Base-by-base conservation (phyloP, 1,284 basidiomycete species). In the Cryptococcus depauperatus region DNA sequence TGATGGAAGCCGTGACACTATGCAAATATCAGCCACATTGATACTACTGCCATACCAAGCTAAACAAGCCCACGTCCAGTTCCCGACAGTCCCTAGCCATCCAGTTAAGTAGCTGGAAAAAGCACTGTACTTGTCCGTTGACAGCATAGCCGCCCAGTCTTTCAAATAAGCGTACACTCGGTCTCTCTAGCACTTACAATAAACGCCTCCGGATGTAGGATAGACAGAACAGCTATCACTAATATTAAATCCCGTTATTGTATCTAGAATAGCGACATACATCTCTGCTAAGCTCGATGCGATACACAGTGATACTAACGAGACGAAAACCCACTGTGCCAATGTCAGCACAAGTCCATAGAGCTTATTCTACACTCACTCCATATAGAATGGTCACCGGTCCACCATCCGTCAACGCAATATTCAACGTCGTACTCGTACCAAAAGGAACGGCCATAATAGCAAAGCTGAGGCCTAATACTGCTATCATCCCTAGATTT, bases 391-490 rank as follows among this genome's bases (percentile, higher is more conserved):
- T 66, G 4, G 70, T 69, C 7, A 68, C 70, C 2, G 70, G 64
- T 11, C 71, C 71, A 18, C 73, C 74, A 50, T 73, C 69, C 5
- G 68, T 72, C 35, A 75, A 57, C 5, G 73, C 72, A 37, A 73
- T 69, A 33, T 66, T 64, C 29, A 74, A 55, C 14, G 71, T 69
- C 13, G 72, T 74, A 32, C 56, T 62, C 6, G 71, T 63, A 11
- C 73, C 72, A 37, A 71, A 72, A 1, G 70, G 68, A n/a, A 72
- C 66, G 14, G 72, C 72, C 61, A 73, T 72, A 59, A 73, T 72
- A 22, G 66, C 67, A 35, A 69, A 70, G 34, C 58, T 59, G 13
- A 72, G 55, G 26, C 73, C 73, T 5, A 74, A 61, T n/a, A 74
- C 66, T 26, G 69, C 67, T 16, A 73, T 58, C 71, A 74, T 73